Conservation (phyloP, 2,329 filamentous ascomycete genomes). For the Helminthosporium solani region DNA sequence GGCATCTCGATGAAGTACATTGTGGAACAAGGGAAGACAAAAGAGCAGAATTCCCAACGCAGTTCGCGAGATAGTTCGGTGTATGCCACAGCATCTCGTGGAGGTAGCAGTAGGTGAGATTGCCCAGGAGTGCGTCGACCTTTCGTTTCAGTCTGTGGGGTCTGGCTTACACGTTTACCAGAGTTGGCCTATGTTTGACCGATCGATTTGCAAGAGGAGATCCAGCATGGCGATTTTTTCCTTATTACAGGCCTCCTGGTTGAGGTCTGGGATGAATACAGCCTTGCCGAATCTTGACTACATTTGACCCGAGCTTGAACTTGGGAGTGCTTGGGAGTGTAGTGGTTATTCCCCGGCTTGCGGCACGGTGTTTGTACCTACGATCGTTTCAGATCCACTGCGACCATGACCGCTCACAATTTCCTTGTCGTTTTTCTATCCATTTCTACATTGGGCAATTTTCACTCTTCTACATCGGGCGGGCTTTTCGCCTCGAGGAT, state of each 20-base stretch:
- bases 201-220: constrained; percentile 44
- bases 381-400: too few species aligned
- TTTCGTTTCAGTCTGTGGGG: constrained; percentile 13
- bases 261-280: constrained; percentile 15
- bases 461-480: constrained; percentile 6
- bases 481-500: constrained; percentile 10
- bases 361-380: too few species aligned
- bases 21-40: constrained; percentile 47
- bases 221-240: constrained; percentile 30
- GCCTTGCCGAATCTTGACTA: background rate
- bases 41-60: constrained; percentile 46
- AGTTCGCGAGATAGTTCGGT: constrained; percentile 45
- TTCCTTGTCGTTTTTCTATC: constrained; percentile 2
- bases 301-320: background rate
- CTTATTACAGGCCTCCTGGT: constrained; percentile 22
- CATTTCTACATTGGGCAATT: constrained; percentile 1
- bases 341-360: too few species aligned
- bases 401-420: too few species aligned
- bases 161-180: constrained; percentile 27
- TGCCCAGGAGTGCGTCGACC: constrained; percentile 27
- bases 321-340: too few species aligned
- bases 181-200: constrained; percentile 43
- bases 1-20: constrained; percentile 62
- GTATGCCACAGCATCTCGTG: constrained; percentile 40
- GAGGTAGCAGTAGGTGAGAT: constrained; percentile 45